Evolutionary conservation across 2,329 filamentous ascomycete genomes (phyloP).

Genomic region (Penicillium sp.): DNA sequence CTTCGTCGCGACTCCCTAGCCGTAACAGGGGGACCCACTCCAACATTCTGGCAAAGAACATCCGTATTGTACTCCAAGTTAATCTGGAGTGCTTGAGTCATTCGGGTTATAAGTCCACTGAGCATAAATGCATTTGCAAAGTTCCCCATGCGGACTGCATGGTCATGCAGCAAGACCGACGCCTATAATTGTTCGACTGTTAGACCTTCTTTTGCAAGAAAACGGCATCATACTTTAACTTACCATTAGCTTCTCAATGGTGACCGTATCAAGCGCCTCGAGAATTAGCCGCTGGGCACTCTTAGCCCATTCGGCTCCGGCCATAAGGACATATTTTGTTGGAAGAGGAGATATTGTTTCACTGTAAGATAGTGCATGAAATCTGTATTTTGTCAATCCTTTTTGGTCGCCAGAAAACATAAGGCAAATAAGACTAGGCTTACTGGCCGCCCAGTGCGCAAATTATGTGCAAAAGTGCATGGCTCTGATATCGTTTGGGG

Average conservation of each 20-base stretch:
- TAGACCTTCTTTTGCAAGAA: neutral
- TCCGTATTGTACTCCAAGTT: constrained; percentile 35
- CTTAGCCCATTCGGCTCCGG: constrained; percentile 21
- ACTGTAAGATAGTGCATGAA: constrained; percentile 18
- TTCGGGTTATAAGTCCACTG: constrained; percentile 31
- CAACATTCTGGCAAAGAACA: constrained; percentile 25
- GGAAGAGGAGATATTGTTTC: constrained; percentile 12
- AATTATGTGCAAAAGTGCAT: constrained; percentile 22
- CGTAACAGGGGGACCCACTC: constrained; percentile 17
- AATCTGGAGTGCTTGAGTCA: constrained; percentile 33
- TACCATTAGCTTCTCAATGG: constrained; percentile 26
- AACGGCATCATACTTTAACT: neutral
- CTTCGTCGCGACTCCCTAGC: constrained; percentile 31
- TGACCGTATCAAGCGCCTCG: constrained; percentile 18
- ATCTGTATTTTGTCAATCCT: constrained; percentile 4
- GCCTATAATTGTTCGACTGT: constrained; percentile 7
- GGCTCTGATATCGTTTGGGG: neutral
- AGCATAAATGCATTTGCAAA: constrained; percentile 36
- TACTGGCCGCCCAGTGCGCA: constrained; percentile 24
- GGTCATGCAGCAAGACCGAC: constrained; percentile 31
- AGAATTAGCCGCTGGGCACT: constrained; percentile 20
- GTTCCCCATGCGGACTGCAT: constrained; percentile 31
- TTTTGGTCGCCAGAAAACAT: too few species aligned
- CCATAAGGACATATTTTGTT: constrained; percentile 13
- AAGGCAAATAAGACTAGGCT: neutral